Conservation (phyloP, 2,329 filamentous ascomycete species). For the Curvularia lunata region DNA sequence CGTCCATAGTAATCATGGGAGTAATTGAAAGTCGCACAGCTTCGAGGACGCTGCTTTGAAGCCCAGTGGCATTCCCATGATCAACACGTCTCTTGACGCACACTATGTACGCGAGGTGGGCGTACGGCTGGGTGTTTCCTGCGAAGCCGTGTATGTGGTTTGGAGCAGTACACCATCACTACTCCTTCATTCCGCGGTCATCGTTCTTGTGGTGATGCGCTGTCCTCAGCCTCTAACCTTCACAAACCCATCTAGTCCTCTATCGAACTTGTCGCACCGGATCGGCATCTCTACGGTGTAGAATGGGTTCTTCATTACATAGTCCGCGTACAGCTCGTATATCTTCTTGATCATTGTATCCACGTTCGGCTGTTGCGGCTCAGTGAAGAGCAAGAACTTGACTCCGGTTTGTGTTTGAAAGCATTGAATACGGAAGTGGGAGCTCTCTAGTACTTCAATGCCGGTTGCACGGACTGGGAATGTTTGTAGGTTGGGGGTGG, state of each 20-base stretch:
- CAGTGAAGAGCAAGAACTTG: constrained; percentile 95
- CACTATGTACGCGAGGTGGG: neutral
- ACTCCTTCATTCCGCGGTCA: neutral
- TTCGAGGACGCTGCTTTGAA: neutral
- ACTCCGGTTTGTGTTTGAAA: constrained; percentile 93
- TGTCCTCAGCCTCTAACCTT: constrained; percentile 54
- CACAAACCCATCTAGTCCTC: constrained; percentile 81
- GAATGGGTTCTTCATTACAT: constrained; percentile 99
- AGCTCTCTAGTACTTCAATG: constrained; percentile 89
- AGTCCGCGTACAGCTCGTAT: constrained; percentile 95
- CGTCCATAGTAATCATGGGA: neutral
- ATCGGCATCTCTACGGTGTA: constrained; percentile 98
- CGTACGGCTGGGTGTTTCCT: neutral
- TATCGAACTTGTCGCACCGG: constrained; percentile 92
- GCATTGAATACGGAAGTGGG: constrained; percentile 94
- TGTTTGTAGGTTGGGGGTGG: constrained; percentile 42
- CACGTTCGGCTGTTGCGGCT: constrained; percentile 84
- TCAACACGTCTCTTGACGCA: neutral
- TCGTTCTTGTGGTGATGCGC: neutral
- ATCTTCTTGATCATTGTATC: constrained; percentile 83
- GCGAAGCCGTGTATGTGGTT: neutral
- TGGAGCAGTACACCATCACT: neutral
- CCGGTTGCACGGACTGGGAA: constrained; percentile 65
- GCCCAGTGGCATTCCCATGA: neutral
- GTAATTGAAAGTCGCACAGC: neutral